Evolutionary conservation across 306 rosid genomes (phyloP).

Genomic region (Acacia crassicarpa): DNA sequence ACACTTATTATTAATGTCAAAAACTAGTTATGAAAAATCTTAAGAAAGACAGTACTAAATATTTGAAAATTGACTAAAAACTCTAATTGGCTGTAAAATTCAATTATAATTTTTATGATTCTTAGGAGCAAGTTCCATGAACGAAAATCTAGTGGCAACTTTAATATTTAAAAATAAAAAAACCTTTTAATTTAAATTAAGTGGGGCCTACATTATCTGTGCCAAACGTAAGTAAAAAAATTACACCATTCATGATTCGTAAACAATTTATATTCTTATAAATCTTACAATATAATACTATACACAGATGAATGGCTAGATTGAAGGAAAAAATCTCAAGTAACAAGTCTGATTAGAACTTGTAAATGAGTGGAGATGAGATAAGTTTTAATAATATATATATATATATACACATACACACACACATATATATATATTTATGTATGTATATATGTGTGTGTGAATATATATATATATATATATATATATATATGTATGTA

Average conservation of each 20-base stretch:
- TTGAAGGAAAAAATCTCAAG: background rate
- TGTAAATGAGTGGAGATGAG: background rate
- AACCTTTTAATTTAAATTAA: background rate
- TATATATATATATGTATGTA: no score
- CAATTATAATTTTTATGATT: background rate
- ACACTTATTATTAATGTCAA: background rate
- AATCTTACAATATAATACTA: no score
- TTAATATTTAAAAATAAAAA: background rate
- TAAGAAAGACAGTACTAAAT: background rate
- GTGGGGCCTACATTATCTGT: background rate
- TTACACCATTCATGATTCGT: background rate
- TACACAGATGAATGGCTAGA: no score
- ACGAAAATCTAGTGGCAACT: background rate
- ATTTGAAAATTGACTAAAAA: background rate
- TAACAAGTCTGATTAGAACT: background rate
- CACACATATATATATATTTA: no score
- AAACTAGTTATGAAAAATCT: background rate
- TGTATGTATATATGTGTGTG: no score
- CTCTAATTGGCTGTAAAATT: background rate
- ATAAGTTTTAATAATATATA: background rate
- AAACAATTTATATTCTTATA: no score
- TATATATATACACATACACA: no score
- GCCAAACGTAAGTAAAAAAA: background rate
- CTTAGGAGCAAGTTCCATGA: background rate
- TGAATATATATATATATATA: background rate